Evolutionary conservation across 192 early-diverging fungal genomes (phyloP).

Genomic region (Martensiomyces pterosporus): DNA sequence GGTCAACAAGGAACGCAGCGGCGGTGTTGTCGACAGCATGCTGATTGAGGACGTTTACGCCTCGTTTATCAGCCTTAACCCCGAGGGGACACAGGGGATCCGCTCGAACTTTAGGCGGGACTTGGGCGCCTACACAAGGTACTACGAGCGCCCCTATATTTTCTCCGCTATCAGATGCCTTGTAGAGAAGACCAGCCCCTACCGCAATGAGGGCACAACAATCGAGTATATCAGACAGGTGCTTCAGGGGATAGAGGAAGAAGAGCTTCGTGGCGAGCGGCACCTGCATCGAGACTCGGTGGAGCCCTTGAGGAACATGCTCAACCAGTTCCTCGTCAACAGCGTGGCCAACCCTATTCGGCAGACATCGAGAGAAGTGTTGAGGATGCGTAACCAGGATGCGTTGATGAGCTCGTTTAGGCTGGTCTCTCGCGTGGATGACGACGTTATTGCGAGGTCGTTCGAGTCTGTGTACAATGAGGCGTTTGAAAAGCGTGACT

Average conservation of each 20-base stretch:
- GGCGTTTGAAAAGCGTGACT: too few relatives aligned
- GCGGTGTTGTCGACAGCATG: too few relatives aligned
- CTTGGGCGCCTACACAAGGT: slow-evolving; percentile 68
- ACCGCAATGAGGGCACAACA: slow-evolving; percentile 75
- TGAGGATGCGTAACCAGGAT: background rate
- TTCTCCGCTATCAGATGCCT: slow-evolving; percentile 73
- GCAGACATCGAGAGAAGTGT: slow-evolving; percentile 54
- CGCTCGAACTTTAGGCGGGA: slow-evolving; percentile 65
- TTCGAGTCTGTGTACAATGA: too few relatives aligned
- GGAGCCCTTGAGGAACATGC: slow-evolving; percentile 61
- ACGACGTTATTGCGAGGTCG: too few relatives aligned
- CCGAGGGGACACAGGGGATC: slow-evolving; percentile 52
- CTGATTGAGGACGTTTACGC: too few relatives aligned
- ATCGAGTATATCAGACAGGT: slow-evolving; percentile 91
- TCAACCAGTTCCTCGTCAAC: slow-evolving; percentile 75
- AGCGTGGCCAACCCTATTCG: slow-evolving; percentile 47
- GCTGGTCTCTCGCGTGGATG: slow-evolving; percentile 70
- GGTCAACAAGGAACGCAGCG: too few relatives aligned
- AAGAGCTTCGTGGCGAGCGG: slow-evolving; percentile 72
- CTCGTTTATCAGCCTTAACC: too few relatives aligned
- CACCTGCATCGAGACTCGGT: slow-evolving; percentile 72
- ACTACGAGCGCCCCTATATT: slow-evolving; percentile 74
- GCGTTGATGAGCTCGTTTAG: slow-evolving; percentile 78
- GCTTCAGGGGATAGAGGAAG: slow-evolving; percentile 58
- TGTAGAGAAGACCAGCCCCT: slow-evolving; percentile 71